Conservation (phyloP, 768 basidiomycete species). For the Baorangia bicolor region DNA sequence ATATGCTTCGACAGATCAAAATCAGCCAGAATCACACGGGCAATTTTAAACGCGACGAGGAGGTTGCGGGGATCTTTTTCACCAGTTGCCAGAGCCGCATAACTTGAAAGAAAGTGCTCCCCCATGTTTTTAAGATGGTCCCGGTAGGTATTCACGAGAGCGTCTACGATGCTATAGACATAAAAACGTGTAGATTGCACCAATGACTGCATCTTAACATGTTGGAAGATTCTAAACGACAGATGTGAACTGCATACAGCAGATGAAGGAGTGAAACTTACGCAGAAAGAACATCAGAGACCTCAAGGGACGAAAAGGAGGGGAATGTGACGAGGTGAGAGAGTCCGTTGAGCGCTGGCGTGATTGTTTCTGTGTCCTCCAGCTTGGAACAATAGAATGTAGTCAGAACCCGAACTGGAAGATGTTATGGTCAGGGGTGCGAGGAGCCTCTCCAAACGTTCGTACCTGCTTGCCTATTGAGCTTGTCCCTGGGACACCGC, state of each 20-base stretch:
- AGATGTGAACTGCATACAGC: not conserved
- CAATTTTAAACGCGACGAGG: slow-evolving; percentile 84
- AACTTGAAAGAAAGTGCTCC: slow-evolving; percentile 69
- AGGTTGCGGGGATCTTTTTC: slow-evolving; percentile 98
- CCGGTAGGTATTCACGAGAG: slow-evolving; percentile 37
- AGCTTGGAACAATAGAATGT: slow-evolving; percentile 85
- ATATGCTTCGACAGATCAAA: slow-evolving; percentile 75
- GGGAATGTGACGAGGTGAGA: slow-evolving; percentile 61
- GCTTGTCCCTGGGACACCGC: slow-evolving; percentile 54
- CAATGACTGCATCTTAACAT: slow-evolving; percentile 80
- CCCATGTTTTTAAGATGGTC: slow-evolving; percentile 72
- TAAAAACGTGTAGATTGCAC: slow-evolving; percentile 79
- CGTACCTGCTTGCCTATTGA: slow-evolving; percentile 84
- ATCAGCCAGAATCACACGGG: slow-evolving; percentile 80
- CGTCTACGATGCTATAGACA: slow-evolving; percentile 81
- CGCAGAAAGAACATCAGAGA: slow-evolving; percentile 57
- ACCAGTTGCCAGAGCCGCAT: slow-evolving; percentile 81
- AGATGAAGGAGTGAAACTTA: slow-evolving; percentile 35
- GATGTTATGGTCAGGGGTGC: not conserved
- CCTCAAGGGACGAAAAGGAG: slow-evolving; percentile 64
- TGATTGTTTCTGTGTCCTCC: slow-evolving; percentile 80
- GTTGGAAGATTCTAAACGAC: slow-evolving; percentile 58
- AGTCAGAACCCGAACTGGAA: slow-evolving; percentile 74
- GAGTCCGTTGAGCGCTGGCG: slow-evolving; percentile 79
- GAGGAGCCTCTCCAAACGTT: not conserved